Base-by-base conservation (phyloP, 306 rosid species). In the Cucumis cinereus region DNA sequence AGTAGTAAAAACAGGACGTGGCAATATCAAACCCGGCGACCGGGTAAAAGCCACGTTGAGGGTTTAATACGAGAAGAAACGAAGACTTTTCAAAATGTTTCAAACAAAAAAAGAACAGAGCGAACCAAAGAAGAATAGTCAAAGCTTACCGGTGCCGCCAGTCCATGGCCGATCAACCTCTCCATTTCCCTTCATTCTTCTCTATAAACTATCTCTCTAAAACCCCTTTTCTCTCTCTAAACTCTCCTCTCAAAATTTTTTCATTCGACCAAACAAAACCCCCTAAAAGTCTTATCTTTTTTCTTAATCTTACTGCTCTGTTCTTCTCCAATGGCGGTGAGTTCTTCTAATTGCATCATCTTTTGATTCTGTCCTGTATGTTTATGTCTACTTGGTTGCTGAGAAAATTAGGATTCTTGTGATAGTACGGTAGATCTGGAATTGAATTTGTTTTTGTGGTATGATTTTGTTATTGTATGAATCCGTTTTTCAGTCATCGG, bases 81-180 rank as follows among this genome's bases (percentile, higher is more conserved):
- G 12, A 49, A 49, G 59, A 71, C 75, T 71, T 71, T 71, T 47
- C 75, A 35, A 62, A 62, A 33, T 62, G 12, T 35, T 68, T 66
- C 73, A 40, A n/a, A 68, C 74, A 43, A 55, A 23, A 26, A 59
- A 15, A 30, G 3, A 2, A 61, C 40, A 30, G 40, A 2, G 43
- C 10, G 4, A 47, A 30, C 35, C 35, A 30, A 4, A 8, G 49
- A 13, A 9, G 41, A 71, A 5, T 50, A 9, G 76, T 72, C 76
- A 72, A 50, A 72, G 24, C 4, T 50, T 17, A 30, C 45, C 76
- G 40, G 22, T 50, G 76, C 59, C 76, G 57, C 57, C 75, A 41
- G 38, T 43, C 75, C 19, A 69, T 24, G 73, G n/a, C 23, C 33
- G 73, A 67, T 67, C 73, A 67, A 20, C 74, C 16, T 22, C 67